Evolutionary conservation across 306 rosid species (phyloP).

Genomic region (Cercis canadensis): DNA sequence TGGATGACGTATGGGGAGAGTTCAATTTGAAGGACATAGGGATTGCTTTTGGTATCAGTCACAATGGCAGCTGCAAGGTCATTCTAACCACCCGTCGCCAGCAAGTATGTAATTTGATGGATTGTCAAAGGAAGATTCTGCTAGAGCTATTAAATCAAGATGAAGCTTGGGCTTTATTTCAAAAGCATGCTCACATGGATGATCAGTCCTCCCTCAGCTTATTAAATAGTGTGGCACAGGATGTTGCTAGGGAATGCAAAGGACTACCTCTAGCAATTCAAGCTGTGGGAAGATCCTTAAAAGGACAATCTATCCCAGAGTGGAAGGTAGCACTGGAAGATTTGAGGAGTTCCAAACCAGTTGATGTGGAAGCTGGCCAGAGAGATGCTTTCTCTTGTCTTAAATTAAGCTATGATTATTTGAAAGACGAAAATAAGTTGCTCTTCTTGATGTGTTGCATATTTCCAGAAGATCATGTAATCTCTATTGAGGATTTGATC

Average conservation of each 20-base stretch:
- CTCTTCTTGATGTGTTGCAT: too few relatives aligned
- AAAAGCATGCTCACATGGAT: background rate
- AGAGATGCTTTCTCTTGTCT: too few relatives aligned
- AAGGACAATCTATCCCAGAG: background rate
- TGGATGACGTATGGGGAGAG: background rate
- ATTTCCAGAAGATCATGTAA: too few relatives aligned
- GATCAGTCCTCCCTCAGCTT: background rate
- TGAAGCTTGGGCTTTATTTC: background rate
- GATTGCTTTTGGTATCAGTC: too few relatives aligned
- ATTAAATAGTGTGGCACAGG: background rate
- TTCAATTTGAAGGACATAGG: background rate
- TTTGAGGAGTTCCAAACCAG: background rate
- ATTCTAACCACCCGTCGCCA: background rate
- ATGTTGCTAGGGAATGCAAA: background rate
- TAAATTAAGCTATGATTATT: too few relatives aligned
- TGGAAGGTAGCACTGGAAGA: background rate
- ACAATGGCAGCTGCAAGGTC: background rate
- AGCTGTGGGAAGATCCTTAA: background rate
- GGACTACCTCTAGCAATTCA: background rate
- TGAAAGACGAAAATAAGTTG: too few relatives aligned
- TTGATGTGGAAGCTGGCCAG: too few relatives aligned
- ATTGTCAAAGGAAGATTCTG: background rate
- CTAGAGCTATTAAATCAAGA: background rate
- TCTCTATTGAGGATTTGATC: too few relatives aligned
- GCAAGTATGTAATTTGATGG: background rate